phyloP scores from a whole-genome alignment of 75 land plant genomes.

The Adiantum capillusveneris region DNA sequence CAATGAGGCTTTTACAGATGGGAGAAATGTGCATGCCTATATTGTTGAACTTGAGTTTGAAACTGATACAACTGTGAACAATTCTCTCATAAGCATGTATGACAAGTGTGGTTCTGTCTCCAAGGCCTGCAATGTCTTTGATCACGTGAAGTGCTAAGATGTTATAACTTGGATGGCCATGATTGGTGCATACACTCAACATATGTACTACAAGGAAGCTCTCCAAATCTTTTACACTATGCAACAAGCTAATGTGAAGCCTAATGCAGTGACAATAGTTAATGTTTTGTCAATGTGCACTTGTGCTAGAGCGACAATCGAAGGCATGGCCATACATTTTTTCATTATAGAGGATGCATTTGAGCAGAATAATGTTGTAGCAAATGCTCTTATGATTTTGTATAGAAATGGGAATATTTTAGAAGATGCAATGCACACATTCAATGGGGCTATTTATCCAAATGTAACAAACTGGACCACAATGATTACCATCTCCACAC shows the following conservation, averaged over 20 bases:
- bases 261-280: conserved; percentile 38
- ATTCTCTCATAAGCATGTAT: conserved; percentile 53
- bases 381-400: conserved; percentile 45
- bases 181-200: conserved; percentile 45
- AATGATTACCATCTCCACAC: conserved; percentile 39
- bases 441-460: conserved; percentile 23
- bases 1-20: conserved; percentile 17
- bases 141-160: conserved; percentile 24
- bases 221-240: conserved; percentile 43
- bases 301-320: conserved; percentile 23
- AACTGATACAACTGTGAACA: conserved; percentile 31
- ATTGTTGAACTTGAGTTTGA: conserved; percentile 23
- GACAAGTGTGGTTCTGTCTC: conserved; percentile 30
- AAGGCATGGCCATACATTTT: conserved; percentile 43
- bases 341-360: conserved; percentile 20
- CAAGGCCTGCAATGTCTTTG: conserved; percentile 31
- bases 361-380: conserved; percentile 14
- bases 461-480: conserved; percentile 46
- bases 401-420: conserved; percentile 44
- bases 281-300: conserved; percentile 41
- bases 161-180: conserved; percentile 64
- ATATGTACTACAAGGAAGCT: conserved; percentile 45
- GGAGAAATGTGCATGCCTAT: conserved; percentile 42
- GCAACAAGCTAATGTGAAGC: conserved; percentile 39
- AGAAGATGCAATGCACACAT: conserved; percentile 20